Evolutionary conservation across 2,329 filamentous ascomycete genomes (phyloP).

Genomic region (Aspergillus thermomutatus): DNA sequence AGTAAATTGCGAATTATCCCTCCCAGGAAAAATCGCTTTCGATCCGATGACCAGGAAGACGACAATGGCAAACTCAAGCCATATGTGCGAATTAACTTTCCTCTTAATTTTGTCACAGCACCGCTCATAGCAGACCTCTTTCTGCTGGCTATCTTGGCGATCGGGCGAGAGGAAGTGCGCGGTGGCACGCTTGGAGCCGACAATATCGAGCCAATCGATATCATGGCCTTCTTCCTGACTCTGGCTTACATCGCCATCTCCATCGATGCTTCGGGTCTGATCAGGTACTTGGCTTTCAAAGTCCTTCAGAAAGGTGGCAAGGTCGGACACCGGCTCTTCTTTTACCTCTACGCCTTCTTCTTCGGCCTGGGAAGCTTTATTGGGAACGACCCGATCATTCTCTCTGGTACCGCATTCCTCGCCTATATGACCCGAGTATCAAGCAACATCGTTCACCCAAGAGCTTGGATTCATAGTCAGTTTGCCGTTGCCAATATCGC

Average conservation of each 20-base stretch:
- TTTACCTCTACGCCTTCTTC: conserved; percentile 72
- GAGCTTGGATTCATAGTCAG: conserved; percentile 71
- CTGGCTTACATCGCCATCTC: conserved; percentile 74
- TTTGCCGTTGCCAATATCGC: conserved; percentile 71
- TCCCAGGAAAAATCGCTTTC: conserved; percentile 30
- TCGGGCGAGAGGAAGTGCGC: conserved; percentile 63
- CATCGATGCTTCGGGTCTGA: conserved; percentile 71
- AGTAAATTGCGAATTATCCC: conserved; percentile 53
- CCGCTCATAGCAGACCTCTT: conserved; percentile 70
- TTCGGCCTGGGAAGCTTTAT: conserved; percentile 65
- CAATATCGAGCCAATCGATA: conserved; percentile 66
- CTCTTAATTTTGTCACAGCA: conserved; percentile 68
- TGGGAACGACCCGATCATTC: conserved; percentile 72
- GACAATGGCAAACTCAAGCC: conserved; percentile 22
- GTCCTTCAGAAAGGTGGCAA: conserved; percentile 66
- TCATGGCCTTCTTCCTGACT: conserved; percentile 72
- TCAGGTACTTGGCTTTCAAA: conserved; percentile 67
- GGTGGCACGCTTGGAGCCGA: conserved; percentile 65
- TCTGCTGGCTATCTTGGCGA: conserved; percentile 65
- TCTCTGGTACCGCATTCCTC: conserved; percentile 70
- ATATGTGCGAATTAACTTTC: conserved; percentile 56
- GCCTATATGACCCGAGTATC: conserved; percentile 75
- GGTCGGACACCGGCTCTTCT: conserved; percentile 65
- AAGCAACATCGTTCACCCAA: conserved; percentile 66
- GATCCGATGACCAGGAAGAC: conserved; percentile 12